Base-by-base conservation (phyloP, 1,139 yeast species). In the Geotrichum aggregatum region DNA sequence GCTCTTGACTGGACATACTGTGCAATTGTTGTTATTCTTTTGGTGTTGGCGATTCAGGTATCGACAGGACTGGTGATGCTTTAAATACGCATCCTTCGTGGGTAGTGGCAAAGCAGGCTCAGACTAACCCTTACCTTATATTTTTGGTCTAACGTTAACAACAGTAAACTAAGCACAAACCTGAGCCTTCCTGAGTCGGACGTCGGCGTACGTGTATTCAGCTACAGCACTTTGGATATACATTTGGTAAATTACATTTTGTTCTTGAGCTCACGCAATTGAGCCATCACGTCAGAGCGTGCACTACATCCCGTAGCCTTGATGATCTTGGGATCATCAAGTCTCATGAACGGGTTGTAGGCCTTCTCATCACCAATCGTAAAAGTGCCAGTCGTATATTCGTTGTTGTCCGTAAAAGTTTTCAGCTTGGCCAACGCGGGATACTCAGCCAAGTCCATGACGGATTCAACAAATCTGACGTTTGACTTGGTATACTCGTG, bases 401-500 rank as follows among this genome's bases (percentile, higher is more conserved):
- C 96, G 67, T 87, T 73, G 1, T 67, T 63, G 2, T 68, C 55
- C 43, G 79, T 74, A 61, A 71, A 87, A 18, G 71, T 61, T 41
- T 75, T 82, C 59, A 92, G 75, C 28, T 71, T 69, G 38, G 71
- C 69, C 43, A 92, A 72, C 0, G 87, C 84, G 3, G 48, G 49
- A 34, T 46, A 28, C 21, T 44, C 42, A 10, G 74, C 73, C 52
- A 74, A 71, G 22, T 73, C 64, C 63, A 89, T 71, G 1, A 92
- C 79, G 1, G 82, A 77, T 55, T 76, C 74, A 8, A 94, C 87
- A 66, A 92, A 92, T 60, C 76, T 78, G 44, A 86, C 82, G 66
- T 94, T 92, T 35, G 87, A 76, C 59, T 76, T 78, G 13, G 99
- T 94, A 71, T 92, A 92, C 70, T 92, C 98, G 68, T 92, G 99